phyloP scores from a whole-genome alignment of 1,284 basidiomycete genomes.

The Heterobasidion parviporum region DNA sequence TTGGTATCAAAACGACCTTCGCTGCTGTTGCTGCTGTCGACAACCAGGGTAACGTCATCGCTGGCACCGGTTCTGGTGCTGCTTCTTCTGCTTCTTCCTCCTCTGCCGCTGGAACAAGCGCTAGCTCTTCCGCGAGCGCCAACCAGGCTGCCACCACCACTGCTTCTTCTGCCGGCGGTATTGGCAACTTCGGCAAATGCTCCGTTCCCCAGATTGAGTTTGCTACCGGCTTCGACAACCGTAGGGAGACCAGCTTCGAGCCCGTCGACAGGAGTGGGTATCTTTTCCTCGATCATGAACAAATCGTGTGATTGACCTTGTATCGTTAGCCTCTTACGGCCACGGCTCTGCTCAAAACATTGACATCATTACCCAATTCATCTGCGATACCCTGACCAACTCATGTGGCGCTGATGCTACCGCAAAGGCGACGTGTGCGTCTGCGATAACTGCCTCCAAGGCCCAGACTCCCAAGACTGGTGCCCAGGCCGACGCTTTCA shows the following conservation, averaged over 20 bases:
- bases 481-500: constrained; percentile 38
- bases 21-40: constrained; percentile 17
- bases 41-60: constrained; percentile 16
- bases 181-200: constrained; percentile 22
- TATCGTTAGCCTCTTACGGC: constrained; percentile 30
- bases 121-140: constrained; percentile 11
- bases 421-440: constrained; percentile 39
- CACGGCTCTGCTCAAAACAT: constrained; percentile 48
- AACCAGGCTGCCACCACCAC: constrained; percentile 13
- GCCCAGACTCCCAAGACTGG: constrained; percentile 32
- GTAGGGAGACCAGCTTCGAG: constrained; percentile 49
- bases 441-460: constrained; percentile 34
- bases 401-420: constrained; percentile 43
- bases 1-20: constrained; percentile 22
- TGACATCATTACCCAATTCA: constrained; percentile 44
- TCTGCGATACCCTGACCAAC: constrained; percentile 47
- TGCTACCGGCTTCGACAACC: constrained; percentile 46
- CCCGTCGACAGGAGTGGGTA: constrained; percentile 33
- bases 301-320: constrained; percentile 3
- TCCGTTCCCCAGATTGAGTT: constrained; percentile 53
- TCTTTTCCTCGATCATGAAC: not conserved
- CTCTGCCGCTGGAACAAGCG: constrained; percentile 14
- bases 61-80: constrained; percentile 8
- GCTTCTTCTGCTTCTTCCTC: constrained; percentile 3
- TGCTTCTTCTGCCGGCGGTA: constrained; percentile 10